These are phyloP conservation scores for Monilinia fructicola DNA, from an alignment of 2,329 filamentous ascomycete genomes.

Conservation along the genomic window DNA sequence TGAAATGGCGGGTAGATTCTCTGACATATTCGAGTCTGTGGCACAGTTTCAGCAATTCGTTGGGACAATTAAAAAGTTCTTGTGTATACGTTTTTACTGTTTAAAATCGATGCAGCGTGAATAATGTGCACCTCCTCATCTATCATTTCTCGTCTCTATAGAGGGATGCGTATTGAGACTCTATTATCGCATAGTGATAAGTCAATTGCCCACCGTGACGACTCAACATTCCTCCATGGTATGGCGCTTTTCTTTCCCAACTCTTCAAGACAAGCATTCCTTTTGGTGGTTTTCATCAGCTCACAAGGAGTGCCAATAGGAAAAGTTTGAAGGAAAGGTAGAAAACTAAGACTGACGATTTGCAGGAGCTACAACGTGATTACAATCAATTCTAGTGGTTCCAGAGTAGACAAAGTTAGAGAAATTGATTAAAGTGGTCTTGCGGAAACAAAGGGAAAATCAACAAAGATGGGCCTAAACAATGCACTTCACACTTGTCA, in stretches of 20 bases:
- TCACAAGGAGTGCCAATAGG: background rate
- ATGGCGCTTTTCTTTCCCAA: background rate
- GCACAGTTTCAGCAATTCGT: background rate
- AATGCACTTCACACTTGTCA: background rate
- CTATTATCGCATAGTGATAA: background rate
- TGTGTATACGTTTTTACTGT: background rate
- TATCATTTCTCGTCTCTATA: background rate
- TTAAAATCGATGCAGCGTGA: background rate
- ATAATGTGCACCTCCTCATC: background rate
- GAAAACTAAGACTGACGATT: too few relatives aligned
- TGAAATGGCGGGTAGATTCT: too few relatives aligned
- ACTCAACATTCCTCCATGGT: too few relatives aligned
- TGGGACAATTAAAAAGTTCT: background rate
- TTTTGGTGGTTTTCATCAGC: background rate
- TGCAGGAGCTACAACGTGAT: too few relatives aligned
- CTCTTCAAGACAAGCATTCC: background rate
- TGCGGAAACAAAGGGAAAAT: background rate
- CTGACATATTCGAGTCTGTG: background rate
- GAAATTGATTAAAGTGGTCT: background rate
- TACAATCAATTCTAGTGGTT: background rate
- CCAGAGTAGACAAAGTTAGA: background rate
- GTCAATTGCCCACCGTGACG: background rate
- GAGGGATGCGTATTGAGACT: background rate
- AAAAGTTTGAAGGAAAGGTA: background rate
- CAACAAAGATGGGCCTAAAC: background rate